Evolutionary conservation across 2,329 filamentous ascomycete genomes (phyloP).

Genomic region (Pseudopithomyces maydicus): DNA sequence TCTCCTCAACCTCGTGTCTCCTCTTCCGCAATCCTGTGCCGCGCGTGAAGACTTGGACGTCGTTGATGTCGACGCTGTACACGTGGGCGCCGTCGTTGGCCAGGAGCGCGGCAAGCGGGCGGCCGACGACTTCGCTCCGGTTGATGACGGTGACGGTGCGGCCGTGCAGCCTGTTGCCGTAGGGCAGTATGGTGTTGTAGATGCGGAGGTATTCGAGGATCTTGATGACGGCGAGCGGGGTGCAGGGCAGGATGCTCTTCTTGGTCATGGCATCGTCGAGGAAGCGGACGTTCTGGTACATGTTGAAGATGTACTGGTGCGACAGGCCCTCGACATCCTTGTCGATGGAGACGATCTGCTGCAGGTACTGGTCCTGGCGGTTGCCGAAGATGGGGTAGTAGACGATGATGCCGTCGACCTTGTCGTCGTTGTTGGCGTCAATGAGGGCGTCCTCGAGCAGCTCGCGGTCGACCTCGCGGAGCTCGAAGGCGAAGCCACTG

Average conservation of each 20-base stretch:
- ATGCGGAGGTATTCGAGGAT: slow-evolving; percentile 94
- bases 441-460: slow-evolving; percentile 87
- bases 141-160: slow-evolving; percentile 97
- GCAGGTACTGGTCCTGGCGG: slow-evolving; percentile 89
- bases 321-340: slow-evolving; percentile 97
- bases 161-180: slow-evolving; percentile 90
- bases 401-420: slow-evolving; percentile 88
- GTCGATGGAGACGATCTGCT: slow-evolving; percentile 85
- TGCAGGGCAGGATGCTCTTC: slow-evolving; percentile 95
- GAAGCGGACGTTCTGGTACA: slow-evolving; percentile 98
- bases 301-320: slow-evolving; percentile 96
- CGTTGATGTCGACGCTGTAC: slow-evolving; percentile 91
- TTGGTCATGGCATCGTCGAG: slow-evolving; percentile 79
- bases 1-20: slow-evolving; percentile 84
- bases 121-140: slow-evolving; percentile 91
- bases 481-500: slow-evolving; percentile 87
- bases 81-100: slow-evolving; percentile 96
- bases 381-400: slow-evolving; percentile 98
- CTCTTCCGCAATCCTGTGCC: slow-evolving; percentile 84
- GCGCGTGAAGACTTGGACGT: slow-evolving; percentile 89
- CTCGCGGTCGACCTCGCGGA: slow-evolving; percentile 84
- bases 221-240: slow-evolving; percentile 93
- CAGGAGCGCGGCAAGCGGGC: slow-evolving; percentile 87
- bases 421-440: slow-evolving; percentile 77
- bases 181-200: slow-evolving; percentile 92